Evolutionary conservation across 139 green algal species (phyloP).

Genomic region (Chlorella sorokiniana): DNA sequence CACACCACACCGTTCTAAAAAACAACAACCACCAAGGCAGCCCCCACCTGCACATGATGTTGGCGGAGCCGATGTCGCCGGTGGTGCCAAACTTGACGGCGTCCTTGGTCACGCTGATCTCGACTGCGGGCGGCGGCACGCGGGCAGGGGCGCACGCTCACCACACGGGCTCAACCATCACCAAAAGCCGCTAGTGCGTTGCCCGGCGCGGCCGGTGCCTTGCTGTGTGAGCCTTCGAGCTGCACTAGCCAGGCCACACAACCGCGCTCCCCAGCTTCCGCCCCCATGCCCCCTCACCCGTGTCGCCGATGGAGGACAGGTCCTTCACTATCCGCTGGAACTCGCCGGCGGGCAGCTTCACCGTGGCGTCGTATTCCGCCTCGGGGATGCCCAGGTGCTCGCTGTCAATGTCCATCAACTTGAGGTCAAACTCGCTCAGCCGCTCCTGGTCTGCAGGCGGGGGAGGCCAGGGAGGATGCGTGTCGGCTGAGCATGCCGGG

Average conservation of each 20-base stretch:
- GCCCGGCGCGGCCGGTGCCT: too few species aligned
- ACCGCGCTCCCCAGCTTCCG: not conserved
- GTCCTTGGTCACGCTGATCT: constrained; percentile 95
- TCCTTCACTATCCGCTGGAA: constrained; percentile 92
- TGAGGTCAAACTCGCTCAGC: constrained; percentile 97
- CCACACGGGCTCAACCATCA: not conserved
- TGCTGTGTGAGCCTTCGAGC: too few species aligned
- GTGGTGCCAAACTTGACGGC: constrained; percentile 95
- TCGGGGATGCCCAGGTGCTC: constrained; percentile 95
- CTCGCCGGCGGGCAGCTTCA: constrained; percentile 89
- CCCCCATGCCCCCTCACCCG: constrained; percentile 46
- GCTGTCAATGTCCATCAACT: constrained; percentile 99
- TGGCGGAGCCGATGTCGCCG: constrained; percentile 95
- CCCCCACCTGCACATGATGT: constrained; percentile 76
- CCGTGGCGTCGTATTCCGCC: constrained; percentile 77
- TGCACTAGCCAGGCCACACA: not conserved
- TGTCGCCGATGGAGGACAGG: constrained; percentile 94
- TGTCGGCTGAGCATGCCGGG: not conserved
- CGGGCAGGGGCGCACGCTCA: not conserved
- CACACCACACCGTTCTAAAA: not conserved
- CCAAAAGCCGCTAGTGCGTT: too few species aligned
- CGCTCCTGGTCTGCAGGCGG: constrained; percentile 72
- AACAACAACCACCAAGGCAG: constrained; percentile 13
- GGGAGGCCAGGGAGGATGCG: not conserved
- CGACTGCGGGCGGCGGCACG: constrained; percentile 22